Base-by-base conservation (phyloP, 129 eudicot species). In the Escallonia rubra region DNA sequence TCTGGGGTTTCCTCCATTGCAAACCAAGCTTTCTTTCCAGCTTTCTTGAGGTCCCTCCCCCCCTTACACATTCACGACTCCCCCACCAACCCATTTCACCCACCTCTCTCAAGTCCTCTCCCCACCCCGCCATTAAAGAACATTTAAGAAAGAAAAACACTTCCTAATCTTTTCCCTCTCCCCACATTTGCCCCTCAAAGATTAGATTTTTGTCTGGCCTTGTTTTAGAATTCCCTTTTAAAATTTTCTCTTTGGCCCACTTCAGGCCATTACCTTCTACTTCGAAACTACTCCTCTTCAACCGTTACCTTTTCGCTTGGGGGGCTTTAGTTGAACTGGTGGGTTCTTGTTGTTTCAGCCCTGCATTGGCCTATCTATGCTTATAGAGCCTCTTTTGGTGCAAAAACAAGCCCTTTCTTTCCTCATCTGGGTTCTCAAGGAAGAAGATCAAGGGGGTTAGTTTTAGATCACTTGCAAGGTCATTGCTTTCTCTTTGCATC, bases 11-110 rank as follows among this genome's bases (percentile, higher is more conserved):
- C 79, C 79, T 79, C 79, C 83, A 80, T 70, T 80, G 74, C 85
- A 80, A 80, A 71, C 77, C 85, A 80, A 80, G 77, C 78, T 66
- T 74, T 51, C 80, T 72, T 68, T 63, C 69, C 75, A 68, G 78
- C 82, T 78, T 66, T 61, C 4, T 23, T 61, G 46, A 73, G 68
- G 75, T 43, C 74, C 65, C 72, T 54, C 57, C 43, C 15, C 44
- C 41, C 67, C 34, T 23, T 16, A 57, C 40, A 51, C 72, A 66
- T 66, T 66, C 61, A 48, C 73, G 59, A 23, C 9, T 51, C 52
- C 72, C 76, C 75, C 51, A 63, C 68, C 71, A 43, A 55, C 59
- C 67, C 74, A 39, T 57, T 72, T 57, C 62, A 57, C 70, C 63
- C 65, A 63, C 57, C 71, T 61, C 66, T 56, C 55, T 62, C 47